These are phyloP conservation scores for Eutypella sp. DNA, from an alignment of 2,329 filamentous ascomycete genomes.

Conservation along the genomic window DNA sequence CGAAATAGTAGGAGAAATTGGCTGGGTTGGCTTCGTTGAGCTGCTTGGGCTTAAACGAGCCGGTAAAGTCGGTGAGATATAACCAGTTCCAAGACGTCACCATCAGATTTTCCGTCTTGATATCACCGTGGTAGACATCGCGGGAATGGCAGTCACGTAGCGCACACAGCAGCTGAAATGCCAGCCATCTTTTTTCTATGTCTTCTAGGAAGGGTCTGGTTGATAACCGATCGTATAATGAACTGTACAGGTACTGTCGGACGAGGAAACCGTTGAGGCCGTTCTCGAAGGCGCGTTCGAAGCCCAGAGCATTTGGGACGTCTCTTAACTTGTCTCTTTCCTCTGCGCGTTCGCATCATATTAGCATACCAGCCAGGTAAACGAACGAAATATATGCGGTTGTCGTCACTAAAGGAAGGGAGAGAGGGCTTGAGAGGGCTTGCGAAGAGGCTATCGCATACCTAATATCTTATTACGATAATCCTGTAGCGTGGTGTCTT, in stretches of 20 bases:
- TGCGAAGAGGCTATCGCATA: conserved; percentile 37
- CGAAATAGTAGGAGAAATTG: conserved; percentile 97
- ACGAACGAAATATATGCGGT: background rate
- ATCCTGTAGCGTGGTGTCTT: conserved; percentile 65
- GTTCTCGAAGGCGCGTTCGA: conserved; percentile 88
- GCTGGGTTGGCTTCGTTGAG: conserved; percentile 94
- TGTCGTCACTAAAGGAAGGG: background rate
- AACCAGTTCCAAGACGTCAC: conserved; percentile 99
- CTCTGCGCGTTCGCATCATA: conserved; percentile 39
- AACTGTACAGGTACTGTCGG: conserved; percentile 92
- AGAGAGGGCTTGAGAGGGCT: background rate
- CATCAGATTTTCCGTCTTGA: conserved; percentile 95
- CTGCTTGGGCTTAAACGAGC: conserved; percentile 89
- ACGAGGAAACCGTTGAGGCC: conserved; percentile 88
- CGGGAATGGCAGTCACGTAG: conserved; percentile 85
- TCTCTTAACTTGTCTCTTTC: conserved; percentile 75
- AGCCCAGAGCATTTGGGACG: conserved; percentile 85
- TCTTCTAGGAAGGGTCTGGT: conserved; percentile 94
- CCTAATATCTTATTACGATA: conserved; percentile 74
- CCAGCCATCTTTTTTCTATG: conserved; percentile 98
- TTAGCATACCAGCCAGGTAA: conserved; percentile 4
- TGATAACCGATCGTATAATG: conserved; percentile 92
- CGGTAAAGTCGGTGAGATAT: conserved; percentile 95
- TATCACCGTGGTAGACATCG: conserved; percentile 93
- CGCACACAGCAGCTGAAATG: conserved; percentile 90